phyloP scores from a whole-genome alignment of 805 yeast genomes.

The Saccharomycopsis javanensis region DNA sequence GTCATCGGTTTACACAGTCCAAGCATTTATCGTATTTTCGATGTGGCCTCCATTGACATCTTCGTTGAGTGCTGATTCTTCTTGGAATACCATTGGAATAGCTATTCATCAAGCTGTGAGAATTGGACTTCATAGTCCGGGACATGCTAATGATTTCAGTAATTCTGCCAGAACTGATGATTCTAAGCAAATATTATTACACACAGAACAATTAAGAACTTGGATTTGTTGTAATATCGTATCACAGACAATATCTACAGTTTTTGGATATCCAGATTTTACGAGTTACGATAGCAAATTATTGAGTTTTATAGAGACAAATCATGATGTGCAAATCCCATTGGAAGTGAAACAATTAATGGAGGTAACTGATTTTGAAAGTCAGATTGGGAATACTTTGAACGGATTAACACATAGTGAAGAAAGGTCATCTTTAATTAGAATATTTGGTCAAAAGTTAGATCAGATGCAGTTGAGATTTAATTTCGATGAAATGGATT shows the following conservation, averaged over 20 bases:
- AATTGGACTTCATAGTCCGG: conserved; percentile 83
- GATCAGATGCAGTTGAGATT: conserved; percentile 64
- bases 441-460: conserved; percentile 59
- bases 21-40: conserved; percentile 79
- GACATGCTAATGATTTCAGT: conserved; percentile 46
- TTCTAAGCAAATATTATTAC: conserved; percentile 31
- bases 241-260: conserved; percentile 81
- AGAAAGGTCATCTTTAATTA: conserved; percentile 67
- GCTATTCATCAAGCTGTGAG: conserved; percentile 90
- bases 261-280: conserved; percentile 92
- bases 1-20: conserved; percentile 88
- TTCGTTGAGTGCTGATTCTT: conserved; percentile 87
- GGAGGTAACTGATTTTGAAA: conserved; percentile 77
- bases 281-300: conserved; percentile 70
- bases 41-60: conserved; percentile 96
- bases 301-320: conserved; percentile 32
- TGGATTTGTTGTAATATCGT: conserved; percentile 93
- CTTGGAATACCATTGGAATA: conserved; percentile 91
- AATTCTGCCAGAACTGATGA: conserved; percentile 28
- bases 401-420: conserved; percentile 35
- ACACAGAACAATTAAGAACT: conserved; percentile 74
- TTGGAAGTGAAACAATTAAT: conserved; percentile 62
- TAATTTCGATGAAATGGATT: conserved; percentile 44
- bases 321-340: conserved; percentile 38
- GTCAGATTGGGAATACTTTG: conserved; percentile 69